Evolutionary conservation across 2,329 filamentous ascomycete genomes (phyloP).

Genomic region (Pseudocercospora cruenta): DNA sequence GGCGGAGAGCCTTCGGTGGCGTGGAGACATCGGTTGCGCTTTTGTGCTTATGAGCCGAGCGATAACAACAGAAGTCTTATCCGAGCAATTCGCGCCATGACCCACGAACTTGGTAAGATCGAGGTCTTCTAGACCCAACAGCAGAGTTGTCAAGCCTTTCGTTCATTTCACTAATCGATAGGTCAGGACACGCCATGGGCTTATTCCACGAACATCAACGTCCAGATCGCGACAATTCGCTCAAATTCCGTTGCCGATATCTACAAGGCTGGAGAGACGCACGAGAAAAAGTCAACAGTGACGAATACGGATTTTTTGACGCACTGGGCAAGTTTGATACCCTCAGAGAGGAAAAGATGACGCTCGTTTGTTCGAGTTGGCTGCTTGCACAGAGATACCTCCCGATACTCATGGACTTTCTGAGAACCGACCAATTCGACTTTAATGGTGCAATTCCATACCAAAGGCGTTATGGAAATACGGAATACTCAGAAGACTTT

Average conservation of each 20-base stretch:
- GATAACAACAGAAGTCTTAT: not conserved
- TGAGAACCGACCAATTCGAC: not conserved
- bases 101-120: conserved; percentile 25
- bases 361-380: not conserved
- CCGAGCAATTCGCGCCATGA: conserved; percentile 12
- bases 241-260: conserved; percentile 15
- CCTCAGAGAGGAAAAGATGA: not conserved
- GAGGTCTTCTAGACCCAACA: not conserved
- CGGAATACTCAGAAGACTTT: conserved; percentile 9
- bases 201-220: conserved; percentile 27
- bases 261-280: conserved; percentile 16
- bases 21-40: conserved; percentile 10
- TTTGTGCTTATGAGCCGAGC: conserved; percentile 7
- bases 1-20: not conserved
- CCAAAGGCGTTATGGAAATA: not conserved
- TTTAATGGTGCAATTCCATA: not conserved
- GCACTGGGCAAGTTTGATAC: not conserved
- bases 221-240: conserved; percentile 20
- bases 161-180: not conserved
- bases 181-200: conserved; percentile 25
- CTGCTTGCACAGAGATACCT: not conserved
- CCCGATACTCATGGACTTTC: not conserved
- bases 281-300: not conserved
- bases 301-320: conserved; percentile 12
- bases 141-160: too few species aligned